Percentiles rank a stretch among this genome's conserved stretches.
phyloP scores from a whole-genome alignment of 306 rosid genomes.

The Corylus americana region DNA sequence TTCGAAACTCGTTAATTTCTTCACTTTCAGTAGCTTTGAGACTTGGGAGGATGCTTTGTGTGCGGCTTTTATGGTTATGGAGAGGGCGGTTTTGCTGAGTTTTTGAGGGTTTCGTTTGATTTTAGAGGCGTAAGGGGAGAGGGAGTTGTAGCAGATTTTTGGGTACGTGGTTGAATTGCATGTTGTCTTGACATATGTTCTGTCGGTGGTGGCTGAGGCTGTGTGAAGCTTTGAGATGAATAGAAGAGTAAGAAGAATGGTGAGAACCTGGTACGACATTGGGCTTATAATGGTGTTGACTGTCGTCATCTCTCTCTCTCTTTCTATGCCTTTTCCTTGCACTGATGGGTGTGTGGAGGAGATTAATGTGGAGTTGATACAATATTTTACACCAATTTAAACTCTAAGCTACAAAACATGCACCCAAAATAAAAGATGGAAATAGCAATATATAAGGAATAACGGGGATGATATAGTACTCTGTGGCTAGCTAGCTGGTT shows the following conservation, averaged over 20 bases:
- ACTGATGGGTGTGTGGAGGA: constrained; percentile 5
- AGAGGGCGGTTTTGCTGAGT: constrained; percentile 30
- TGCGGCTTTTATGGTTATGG: constrained; percentile 11
- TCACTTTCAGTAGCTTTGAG: constrained; percentile 15
- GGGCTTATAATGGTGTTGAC: constrained; percentile 1
- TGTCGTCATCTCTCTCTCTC: constrained; percentile 32
- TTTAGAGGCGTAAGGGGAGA: constrained; percentile 35
- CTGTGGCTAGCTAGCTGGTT: no score
- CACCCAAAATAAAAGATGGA: not conserved
- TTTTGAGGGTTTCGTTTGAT: constrained; percentile 28
- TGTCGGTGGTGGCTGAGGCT: constrained; percentile 4
- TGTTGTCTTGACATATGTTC: constrained; percentile 28
- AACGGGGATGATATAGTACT: no score
- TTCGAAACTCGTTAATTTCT: constrained; percentile 31
- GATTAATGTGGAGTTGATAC: not conserved
- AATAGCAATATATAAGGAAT: no score
- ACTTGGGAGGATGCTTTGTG: not conserved
- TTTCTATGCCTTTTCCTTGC: constrained; percentile 7
- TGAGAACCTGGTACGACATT: constrained; percentile 5
- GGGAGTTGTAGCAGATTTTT: constrained; percentile 35
- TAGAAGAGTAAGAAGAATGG: not conserved
- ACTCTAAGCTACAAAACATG: not conserved
- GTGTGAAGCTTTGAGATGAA: no score
- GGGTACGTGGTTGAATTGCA: constrained; percentile 47
- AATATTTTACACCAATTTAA: no score